Evolutionary conservation across 108 stramenopile genomes (phyloP).

Genomic region (Nannochloropsis salina): DNA sequence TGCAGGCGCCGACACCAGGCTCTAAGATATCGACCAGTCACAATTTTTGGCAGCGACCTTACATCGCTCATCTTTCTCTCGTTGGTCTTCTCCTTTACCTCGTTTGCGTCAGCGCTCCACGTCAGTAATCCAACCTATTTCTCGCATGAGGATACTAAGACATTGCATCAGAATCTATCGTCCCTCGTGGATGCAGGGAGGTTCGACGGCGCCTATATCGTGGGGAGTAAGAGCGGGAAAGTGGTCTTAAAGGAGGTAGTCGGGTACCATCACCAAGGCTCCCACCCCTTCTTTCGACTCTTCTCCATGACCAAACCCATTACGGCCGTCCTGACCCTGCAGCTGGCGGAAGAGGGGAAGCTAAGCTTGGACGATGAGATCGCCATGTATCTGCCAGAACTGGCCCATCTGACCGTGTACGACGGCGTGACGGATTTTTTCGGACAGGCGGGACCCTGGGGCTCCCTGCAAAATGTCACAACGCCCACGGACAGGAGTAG

Average conservation of each 20-base stretch:
- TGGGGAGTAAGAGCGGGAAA: background rate
- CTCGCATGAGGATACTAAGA: background rate
- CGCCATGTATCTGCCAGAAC: background rate
- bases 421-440: background rate
- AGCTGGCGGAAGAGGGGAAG: conserved; percentile 1
- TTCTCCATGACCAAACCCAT: conserved; percentile 22
- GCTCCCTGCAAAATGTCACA: too few species aligned
- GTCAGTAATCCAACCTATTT: background rate
- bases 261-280: background rate
- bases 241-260: background rate
- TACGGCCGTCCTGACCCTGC: conserved; percentile 11
- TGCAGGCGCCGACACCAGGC: background rate
- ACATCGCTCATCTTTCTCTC: background rate
- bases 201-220: background rate
- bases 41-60: background rate
- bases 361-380: background rate
- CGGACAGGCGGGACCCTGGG: background rate
- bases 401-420: conserved; percentile 21
- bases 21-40: background rate
- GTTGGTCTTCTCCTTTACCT: background rate
- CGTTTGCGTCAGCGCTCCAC: background rate
- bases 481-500: background rate
- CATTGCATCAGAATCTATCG: background rate
- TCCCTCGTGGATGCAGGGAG: background rate
- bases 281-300: conserved; percentile 14